Percentiles rank a stretch among this genome's conserved stretches.
Conservation (phyloP, 331 rosid genomes). For the Ulmus americana region DNA sequence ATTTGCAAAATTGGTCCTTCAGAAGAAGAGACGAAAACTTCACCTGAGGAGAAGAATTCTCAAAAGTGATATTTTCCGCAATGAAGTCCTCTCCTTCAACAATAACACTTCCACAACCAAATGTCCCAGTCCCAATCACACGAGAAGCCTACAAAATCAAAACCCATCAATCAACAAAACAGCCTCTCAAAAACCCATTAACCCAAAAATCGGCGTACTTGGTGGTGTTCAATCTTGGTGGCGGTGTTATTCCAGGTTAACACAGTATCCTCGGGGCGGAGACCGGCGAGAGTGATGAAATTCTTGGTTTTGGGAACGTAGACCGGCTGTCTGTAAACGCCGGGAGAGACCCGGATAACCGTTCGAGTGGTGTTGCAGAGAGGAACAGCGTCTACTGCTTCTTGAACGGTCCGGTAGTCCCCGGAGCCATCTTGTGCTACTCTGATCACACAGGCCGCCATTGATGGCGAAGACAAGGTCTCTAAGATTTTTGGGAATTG, state of each 20-base stretch:
- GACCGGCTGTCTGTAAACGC: slow-evolving; percentile 67
- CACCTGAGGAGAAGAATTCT: slow-evolving; percentile 85
- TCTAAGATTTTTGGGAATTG: background rate
- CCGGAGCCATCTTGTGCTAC: slow-evolving; percentile 73
- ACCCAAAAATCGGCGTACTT: slow-evolving; percentile 27
- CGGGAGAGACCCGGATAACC: slow-evolving; percentile 61
- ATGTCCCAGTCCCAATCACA: slow-evolving; percentile 78
- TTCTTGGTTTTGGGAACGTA: slow-evolving; percentile 86
- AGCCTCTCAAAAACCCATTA: background rate
- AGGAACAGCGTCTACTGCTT: slow-evolving; percentile 77
- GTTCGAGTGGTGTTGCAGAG: slow-evolving; percentile 63
- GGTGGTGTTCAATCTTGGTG: slow-evolving; percentile 61
- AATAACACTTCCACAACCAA: slow-evolving; percentile 77
- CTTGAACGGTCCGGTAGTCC: slow-evolving; percentile 67
- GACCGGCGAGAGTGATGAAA: slow-evolving; percentile 61
- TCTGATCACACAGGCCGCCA: slow-evolving; percentile 50
- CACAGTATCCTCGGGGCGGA: slow-evolving; percentile 54
- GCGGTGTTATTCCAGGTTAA: slow-evolving; percentile 89
- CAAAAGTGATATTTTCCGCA: slow-evolving; percentile 87
- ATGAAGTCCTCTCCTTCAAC: slow-evolving; percentile 95
- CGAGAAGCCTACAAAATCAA: slow-evolving; percentile 41
- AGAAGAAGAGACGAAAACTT: slow-evolving; percentile 1
- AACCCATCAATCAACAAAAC: background rate
- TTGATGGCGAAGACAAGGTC: slow-evolving; percentile 11
- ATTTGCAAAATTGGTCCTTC: background rate